phyloP scores from a whole-genome alignment of 495 filamentous ascomycete genomes.

The Parachaetomium inaequale region DNA sequence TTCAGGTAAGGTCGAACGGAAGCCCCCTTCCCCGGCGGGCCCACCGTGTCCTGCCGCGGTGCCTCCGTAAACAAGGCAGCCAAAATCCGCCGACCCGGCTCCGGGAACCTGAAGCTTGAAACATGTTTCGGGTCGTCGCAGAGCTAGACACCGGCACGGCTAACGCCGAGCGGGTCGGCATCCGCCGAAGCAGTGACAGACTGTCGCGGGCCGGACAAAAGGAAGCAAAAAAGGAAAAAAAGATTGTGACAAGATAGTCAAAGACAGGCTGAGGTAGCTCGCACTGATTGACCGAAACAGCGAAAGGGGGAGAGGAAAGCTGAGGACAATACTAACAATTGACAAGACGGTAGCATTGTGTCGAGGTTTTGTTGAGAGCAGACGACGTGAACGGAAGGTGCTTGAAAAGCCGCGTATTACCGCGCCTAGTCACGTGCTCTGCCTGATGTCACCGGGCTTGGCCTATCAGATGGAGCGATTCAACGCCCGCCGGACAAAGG shows the following conservation, averaged over 20 bases:
- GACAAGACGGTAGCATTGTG: neutral
- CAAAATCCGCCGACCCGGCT: neutral
- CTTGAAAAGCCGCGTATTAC: neutral
- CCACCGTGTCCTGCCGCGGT: neutral
- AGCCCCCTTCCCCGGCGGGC: neutral
- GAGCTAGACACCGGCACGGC: neutral
- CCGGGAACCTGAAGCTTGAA: conserved; percentile 11
- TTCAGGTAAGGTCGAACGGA: neutral
- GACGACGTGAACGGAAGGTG: neutral
- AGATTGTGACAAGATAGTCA: no score
- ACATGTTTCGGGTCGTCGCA: conserved; percentile 22
- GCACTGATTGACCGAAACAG: neutral
- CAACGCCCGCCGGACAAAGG: conserved; percentile 19
- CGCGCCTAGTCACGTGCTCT: conserved; percentile 1
- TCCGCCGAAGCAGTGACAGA: neutral
- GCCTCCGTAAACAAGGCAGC: neutral
- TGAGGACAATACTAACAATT: neutral
- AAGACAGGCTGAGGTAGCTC: no score
- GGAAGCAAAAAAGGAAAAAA: neutral
- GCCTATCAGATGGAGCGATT: conserved; percentile 24
- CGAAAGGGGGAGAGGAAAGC: neutral
- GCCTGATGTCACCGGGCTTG: conserved; percentile 1
- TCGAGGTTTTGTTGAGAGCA: neutral
- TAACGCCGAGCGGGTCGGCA: neutral
- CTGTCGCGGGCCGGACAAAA: neutral